Evolutionary conservation across 2,329 filamentous ascomycete genomes (phyloP).

Genomic region (Ophiostoma ulmi): DNA sequence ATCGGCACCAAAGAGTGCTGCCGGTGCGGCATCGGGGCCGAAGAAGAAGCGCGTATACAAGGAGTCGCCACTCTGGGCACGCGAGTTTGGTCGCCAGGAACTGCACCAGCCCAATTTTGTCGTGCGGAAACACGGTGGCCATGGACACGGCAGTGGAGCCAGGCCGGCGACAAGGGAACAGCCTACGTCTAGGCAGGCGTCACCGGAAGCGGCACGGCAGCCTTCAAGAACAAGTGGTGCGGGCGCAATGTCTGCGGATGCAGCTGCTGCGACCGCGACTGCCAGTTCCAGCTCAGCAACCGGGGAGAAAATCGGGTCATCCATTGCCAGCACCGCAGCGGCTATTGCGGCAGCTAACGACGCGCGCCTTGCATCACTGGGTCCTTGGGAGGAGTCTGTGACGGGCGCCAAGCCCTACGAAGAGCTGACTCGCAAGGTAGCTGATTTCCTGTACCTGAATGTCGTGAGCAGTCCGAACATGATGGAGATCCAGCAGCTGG

Average conservation of each 20-base stretch:
- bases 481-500: constrained; percentile 56
- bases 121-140: constrained; percentile 3
- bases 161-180: neutral
- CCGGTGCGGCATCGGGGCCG: neutral
- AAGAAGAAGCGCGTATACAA: neutral
- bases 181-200: constrained; percentile 25
- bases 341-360: constrained; percentile 28
- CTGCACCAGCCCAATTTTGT: constrained; percentile 7
- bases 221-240: constrained; percentile 29
- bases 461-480: constrained; percentile 65
- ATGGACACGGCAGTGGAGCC: neutral
- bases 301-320: neutral
- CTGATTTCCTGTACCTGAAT: constrained; percentile 71
- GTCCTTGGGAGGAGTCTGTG: constrained; percentile 62
- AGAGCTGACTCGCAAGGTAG: constrained; percentile 68
- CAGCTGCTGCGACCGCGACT: constrained; percentile 27
- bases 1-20: neutral
- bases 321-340: neutral
- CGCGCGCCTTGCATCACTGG: constrained; percentile 36
- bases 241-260: constrained; percentile 27
- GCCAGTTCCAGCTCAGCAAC: neutral
- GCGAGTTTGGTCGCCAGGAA: neutral
- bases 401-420: constrained; percentile 66
- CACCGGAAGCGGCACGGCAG: constrained; percentile 30
- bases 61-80: neutral